A percentile compares a stretch with the other conserved stretches of the same genome.
Conservation (phyloP, 257 asterid species). For the Scutellaria baicalensis region DNA sequence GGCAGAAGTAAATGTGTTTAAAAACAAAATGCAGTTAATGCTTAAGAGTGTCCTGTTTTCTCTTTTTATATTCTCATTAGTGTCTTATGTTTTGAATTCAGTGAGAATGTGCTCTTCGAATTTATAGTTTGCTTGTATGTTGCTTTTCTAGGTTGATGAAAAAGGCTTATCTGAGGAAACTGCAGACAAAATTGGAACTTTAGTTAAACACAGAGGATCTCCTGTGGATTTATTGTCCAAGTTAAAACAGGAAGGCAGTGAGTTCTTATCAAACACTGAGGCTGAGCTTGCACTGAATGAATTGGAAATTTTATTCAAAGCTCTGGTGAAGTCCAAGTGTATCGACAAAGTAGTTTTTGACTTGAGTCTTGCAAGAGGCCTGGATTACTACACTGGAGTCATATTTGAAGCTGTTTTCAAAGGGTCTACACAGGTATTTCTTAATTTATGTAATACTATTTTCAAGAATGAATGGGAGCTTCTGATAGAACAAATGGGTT, state of each 20-base stretch:
- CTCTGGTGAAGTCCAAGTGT: constrained; percentile 64
- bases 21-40: background rate
- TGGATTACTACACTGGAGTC: constrained; percentile 97
- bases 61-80: background rate
- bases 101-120: background rate
- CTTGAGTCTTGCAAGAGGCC: constrained; percentile 98
- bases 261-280: constrained; percentile 57
- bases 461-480: background rate
- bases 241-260: constrained; percentile 63
- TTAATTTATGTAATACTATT: background rate
- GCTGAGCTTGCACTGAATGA: constrained; percentile 69
- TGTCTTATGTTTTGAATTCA: background rate
- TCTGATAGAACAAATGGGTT: background rate
- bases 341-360: constrained; percentile 69
- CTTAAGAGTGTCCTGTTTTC: background rate
- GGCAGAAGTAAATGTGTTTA: background rate
- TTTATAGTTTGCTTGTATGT: constrained; percentile 8
- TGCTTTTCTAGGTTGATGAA: constrained; percentile 58
- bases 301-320: constrained; percentile 71
- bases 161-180: constrained; percentile 79
- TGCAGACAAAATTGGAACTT: constrained; percentile 74
- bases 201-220: constrained; percentile 73
- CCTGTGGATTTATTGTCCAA: constrained; percentile 66
- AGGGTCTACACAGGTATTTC: constrained; percentile 75
- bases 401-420: constrained; percentile 87